Base-by-base conservation (phyloP, 441 rosid species). In the Populus hybrid region DNA sequence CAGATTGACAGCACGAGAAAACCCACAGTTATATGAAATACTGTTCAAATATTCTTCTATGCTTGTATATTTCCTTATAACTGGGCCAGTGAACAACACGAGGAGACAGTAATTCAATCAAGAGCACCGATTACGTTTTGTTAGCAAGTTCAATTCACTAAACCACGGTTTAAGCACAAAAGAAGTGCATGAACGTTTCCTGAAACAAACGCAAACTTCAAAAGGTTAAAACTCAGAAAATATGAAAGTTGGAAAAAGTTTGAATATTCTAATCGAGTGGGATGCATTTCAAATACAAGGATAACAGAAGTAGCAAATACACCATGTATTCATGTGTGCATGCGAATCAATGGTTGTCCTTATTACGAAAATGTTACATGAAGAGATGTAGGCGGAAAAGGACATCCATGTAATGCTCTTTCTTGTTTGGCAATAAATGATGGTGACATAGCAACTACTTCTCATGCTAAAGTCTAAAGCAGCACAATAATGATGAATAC, bases 401-500 rank as follows among this genome's bases (percentile, higher is more conserved):
- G 85, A 75, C 83, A 78, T 26, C 61, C 40, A 71, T 28, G 76
- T 69, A 74, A 77, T 76, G 80, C 76, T 69, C 23, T 72, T 76
- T 77, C 82, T 76, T 70, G 79, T 75, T 80, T 69, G 72, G 84
- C 70, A 79, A 75, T 65, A 64, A 65, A 82, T 78, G 92, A 86
- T 78, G 73, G 85, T n/a, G 90, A 88, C 91, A 78, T 76, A 42
- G 73, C 86, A 88, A 82, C 91, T 26, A 87, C 85, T 80, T 77
- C 67, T 69, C 85, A 69, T 73, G 75, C 80, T 21, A 75, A 81
- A 82, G 84, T 79, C 83, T 83, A 77, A 86, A 82, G 83, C 72
- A 75, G 67, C 78, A 78, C 77, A 42, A 73, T 77, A 80, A 86
- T 83, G 76, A 87, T 84, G 73, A 73, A 78, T 77, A 67, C 69